Percentiles rank a stretch among this genome's conserved stretches.
Conservation (phyloP, 306 rosid genomes). For the Quillaja saponaria region DNA sequence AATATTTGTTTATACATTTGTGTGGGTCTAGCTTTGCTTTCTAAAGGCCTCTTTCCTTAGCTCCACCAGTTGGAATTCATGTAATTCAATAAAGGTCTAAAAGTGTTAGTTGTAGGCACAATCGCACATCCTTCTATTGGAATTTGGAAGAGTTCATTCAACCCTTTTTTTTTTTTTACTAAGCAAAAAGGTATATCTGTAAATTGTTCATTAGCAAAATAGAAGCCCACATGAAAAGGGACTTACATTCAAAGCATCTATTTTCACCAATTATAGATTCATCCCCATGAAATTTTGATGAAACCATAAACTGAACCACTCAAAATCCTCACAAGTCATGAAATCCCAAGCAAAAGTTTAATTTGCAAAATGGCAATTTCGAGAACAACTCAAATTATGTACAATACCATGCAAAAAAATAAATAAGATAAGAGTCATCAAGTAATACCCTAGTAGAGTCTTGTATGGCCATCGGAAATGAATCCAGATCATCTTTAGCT, state of each 20-base stretch:
- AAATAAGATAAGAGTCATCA: neutral
- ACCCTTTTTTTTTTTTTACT: neutral
- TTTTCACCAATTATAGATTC: neutral
- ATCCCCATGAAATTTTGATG: too few species aligned
- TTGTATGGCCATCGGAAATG: constrained; percentile 89
- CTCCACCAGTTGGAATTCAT: too few species aligned
- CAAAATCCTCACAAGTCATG: too few species aligned
- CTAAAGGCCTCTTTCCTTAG: too few species aligned
- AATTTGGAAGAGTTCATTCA: neutral
- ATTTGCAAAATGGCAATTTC: too few species aligned
- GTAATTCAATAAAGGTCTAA: too few species aligned
- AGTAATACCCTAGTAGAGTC: constrained; percentile 79
- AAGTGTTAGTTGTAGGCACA: too few species aligned
- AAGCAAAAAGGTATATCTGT: too few species aligned
- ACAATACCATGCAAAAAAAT: constrained; percentile 8
- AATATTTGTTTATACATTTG: neutral
- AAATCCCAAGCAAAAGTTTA: too few species aligned
- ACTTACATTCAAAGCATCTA: neutral
- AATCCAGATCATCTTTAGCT: constrained; percentile 85
- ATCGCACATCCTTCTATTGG: too few species aligned
- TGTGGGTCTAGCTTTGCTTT: too few species aligned
- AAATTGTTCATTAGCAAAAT: neutral
- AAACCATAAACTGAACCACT: too few species aligned
- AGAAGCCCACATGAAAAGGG: neutral
- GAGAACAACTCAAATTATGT: constrained; percentile 18